phyloP scores from a whole-genome alignment of 768 basidiomycete genomes.

The Trametes meyenii region DNA sequence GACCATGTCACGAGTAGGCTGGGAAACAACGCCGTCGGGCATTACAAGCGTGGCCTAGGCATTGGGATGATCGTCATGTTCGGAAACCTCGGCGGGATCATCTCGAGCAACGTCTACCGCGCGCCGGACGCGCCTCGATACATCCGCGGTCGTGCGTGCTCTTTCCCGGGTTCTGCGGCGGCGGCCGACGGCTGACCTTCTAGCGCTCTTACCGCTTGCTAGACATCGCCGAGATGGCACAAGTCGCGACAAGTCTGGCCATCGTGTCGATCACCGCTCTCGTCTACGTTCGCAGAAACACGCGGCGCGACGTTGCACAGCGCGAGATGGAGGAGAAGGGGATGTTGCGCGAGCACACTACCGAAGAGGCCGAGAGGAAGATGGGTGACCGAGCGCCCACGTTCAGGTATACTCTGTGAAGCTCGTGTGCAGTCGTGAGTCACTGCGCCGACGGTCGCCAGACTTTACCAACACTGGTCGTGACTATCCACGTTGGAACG shows the following conservation, averaged over 20 bases:
- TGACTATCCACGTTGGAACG: too few species aligned
- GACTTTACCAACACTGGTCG: too few species aligned
- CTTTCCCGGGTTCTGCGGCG: background rate
- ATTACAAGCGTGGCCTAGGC: slow-evolving; percentile 70
- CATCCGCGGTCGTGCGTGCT: slow-evolving; percentile 61
- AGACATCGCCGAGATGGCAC: slow-evolving; percentile 37
- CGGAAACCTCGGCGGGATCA: slow-evolving; percentile 66
- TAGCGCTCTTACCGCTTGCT: background rate
- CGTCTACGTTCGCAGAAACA: slow-evolving; percentile 58
- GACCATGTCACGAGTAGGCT: slow-evolving; percentile 30
- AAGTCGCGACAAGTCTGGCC: slow-evolving; percentile 63
- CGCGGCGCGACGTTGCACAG: slow-evolving; percentile 48
- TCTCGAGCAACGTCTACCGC: slow-evolving; percentile 65
- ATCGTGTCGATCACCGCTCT: slow-evolving; percentile 51
- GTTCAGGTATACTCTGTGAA: slow-evolving; percentile 56
- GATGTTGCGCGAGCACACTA: slow-evolving; percentile 17
- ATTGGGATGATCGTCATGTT: slow-evolving; percentile 70
- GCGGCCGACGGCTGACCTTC: too few species aligned
- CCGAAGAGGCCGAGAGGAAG: slow-evolving; percentile 33
- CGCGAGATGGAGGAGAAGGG: slow-evolving; percentile 39
- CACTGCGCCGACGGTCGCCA: too few species aligned
- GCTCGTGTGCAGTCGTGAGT: too few species aligned
- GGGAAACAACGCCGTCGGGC: slow-evolving; percentile 65
- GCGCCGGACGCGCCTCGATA: slow-evolving; percentile 61
- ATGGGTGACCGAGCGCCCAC: slow-evolving; percentile 64